Conservation (phyloP, 331 rosid genomes). For the Phaseolus coccineus region DNA sequence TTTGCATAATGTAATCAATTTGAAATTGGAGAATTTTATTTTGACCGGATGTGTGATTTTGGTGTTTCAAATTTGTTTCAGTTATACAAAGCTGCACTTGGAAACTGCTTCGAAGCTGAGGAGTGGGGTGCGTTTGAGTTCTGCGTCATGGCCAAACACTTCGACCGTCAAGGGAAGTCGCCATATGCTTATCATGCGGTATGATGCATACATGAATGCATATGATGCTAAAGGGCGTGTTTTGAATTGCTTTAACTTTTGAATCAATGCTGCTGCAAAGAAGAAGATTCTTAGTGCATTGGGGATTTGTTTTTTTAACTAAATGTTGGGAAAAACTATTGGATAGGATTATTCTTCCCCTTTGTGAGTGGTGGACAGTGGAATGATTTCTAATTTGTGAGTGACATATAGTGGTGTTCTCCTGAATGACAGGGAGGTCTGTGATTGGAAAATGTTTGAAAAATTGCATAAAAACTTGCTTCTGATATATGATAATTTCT, state of each 20-base stretch:
- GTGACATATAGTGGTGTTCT: slow-evolving; percentile 21
- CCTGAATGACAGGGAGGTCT: not conserved
- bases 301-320: not conserved
- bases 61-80: slow-evolving; percentile 39
- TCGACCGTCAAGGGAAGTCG: slow-evolving; percentile 87
- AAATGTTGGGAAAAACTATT: not conserved
- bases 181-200: slow-evolving; percentile 94
- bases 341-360: not conserved
- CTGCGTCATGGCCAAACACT: slow-evolving; percentile 90
- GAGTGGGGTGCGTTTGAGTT: slow-evolving; percentile 95
- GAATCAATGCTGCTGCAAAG: not conserved
- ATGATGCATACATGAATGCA: slow-evolving; percentile 31
- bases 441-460: slow-evolving; percentile 6
- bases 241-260: slow-evolving; percentile 2
- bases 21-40: not conserved
- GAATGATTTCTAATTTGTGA: slow-evolving; percentile 2
- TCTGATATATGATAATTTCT: not conserved
- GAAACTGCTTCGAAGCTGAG: slow-evolving; percentile 82
- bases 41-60: slow-evolving; percentile 30
- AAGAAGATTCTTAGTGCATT: not conserved
- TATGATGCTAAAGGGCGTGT: not conserved
- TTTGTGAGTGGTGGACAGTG: not conserved
- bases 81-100: slow-evolving; percentile 95
- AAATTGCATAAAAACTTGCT: not conserved
- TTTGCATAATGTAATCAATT: not conserved